Evolutionary conservation across 2,329 filamentous ascomycete species (phyloP).

Genomic region (Scolecobasidium constrictum): DNA sequence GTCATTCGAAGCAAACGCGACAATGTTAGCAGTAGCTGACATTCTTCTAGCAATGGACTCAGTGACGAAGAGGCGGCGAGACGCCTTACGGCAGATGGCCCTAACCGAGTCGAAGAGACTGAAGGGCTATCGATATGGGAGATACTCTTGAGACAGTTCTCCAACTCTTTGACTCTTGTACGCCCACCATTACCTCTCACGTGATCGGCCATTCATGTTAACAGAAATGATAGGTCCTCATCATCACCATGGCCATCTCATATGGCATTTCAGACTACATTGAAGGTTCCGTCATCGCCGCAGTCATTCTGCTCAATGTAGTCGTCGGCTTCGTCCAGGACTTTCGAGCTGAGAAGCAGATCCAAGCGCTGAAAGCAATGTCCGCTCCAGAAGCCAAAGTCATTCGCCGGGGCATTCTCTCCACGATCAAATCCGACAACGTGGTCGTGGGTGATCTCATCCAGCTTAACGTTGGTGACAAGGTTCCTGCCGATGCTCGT

Average conservation of each 20-base stretch:
- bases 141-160: conserved; percentile 66
- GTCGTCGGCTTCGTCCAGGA: conserved; percentile 46
- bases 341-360: conserved; percentile 32
- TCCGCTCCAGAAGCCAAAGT: conserved; percentile 28
- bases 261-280: conserved; percentile 56
- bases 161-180: conserved; percentile 63
- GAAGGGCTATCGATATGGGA: conserved; percentile 63
- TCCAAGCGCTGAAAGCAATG: conserved; percentile 28
- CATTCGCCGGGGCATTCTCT: conserved; percentile 22
- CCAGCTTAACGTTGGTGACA: conserved; percentile 39
- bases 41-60: conserved; percentile 47
- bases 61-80: conserved; percentile 49
- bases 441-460: conserved; percentile 29
- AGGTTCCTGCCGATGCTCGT: conserved; percentile 56
- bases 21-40: background rate
- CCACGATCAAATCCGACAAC: conserved; percentile 25
- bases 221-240: conserved; percentile 46
- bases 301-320: conserved; percentile 57
- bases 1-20: too few species aligned
- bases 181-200: conserved; percentile 15
- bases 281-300: conserved; percentile 52
- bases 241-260: conserved; percentile 60
- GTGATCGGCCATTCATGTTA: conserved; percentile 8
- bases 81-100: conserved; percentile 55
- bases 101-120: conserved; percentile 61